These are phyloP conservation scores for Fragilaria radians DNA, from an alignment of 108 stramenopile species.

Conservation along the genomic window DNA sequence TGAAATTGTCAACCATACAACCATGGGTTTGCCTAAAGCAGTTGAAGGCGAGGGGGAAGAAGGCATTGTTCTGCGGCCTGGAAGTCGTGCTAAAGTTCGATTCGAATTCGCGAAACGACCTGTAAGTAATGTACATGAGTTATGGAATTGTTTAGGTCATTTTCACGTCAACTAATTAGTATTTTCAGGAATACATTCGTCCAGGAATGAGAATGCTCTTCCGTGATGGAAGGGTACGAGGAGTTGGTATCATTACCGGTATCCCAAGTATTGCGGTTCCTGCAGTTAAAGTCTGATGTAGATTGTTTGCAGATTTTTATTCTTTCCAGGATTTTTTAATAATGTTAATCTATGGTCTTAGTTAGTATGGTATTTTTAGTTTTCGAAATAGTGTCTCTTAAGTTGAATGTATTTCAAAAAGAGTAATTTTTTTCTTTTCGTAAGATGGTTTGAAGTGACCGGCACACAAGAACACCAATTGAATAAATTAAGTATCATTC, in stretches of 20 bases:
- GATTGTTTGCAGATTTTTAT: too few relatives aligned
- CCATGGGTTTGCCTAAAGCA: constrained; percentile 39
- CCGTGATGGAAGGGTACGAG: constrained; percentile 51
- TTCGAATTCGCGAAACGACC: constrained; percentile 82
- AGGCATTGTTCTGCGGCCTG: constrained; percentile 65
- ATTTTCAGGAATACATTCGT: constrained; percentile 43
- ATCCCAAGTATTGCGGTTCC: constrained; percentile 21
- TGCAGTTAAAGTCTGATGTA: too few relatives aligned
- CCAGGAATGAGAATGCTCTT: constrained; percentile 62
- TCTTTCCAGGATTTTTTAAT: too few relatives aligned
- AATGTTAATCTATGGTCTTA: too few relatives aligned
- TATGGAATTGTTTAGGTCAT: background rate
- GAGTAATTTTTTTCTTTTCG: too few relatives aligned
- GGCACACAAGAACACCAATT: too few relatives aligned
- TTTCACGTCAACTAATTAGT: background rate
- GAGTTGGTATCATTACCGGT: constrained; percentile 46
- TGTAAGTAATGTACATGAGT: too few relatives aligned
- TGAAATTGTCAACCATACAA: constrained; percentile 68
- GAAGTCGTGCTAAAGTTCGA: constrained; percentile 71
- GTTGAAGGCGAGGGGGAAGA: constrained; percentile 44
- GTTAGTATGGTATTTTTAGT: too few relatives aligned
- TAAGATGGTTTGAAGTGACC: too few relatives aligned
- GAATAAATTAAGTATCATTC: too few relatives aligned
- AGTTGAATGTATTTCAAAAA: too few relatives aligned
- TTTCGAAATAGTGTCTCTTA: too few relatives aligned